Base-by-base conservation (phyloP, 768 basidiomycete species). In the Lepiota brunneoincarnata region DNA sequence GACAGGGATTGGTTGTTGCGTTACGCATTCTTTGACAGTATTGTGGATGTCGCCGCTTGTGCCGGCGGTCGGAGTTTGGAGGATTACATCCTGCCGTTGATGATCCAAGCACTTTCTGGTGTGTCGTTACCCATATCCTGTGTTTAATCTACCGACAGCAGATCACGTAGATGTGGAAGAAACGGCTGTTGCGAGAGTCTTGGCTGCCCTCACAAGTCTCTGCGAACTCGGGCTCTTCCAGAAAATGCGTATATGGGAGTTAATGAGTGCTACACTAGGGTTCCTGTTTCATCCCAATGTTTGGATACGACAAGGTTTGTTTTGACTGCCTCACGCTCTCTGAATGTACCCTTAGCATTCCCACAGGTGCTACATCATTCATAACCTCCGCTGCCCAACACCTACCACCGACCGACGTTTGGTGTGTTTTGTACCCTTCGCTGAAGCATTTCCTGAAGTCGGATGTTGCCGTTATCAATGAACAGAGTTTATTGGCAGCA, bases 351-450 rank as follows among this genome's bases (percentile, higher is more conserved):
- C 14, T 49, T 23, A 49, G 43, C 34, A n/a, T 17, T 11, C 6
- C 2, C 24, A 1, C 49, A 96, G 94, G 90, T 20, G 84, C 95
- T 15, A 86, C 84, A 11, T 86, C 91, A 0, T 94, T 99, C 66
- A 87, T 98, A 40, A 86, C 91, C 2, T 86, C 92, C 3, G 88
- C 92, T 7, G 87, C 89, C 2, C 84, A 86, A 39, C 87, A 90
- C 58, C 79, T 99, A 5, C 89, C 89, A 0, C 69, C 76, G 2
- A 93, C 92, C 49, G 97, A 99, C 64, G 86, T 93, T 18, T 98
- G 97, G 96, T 98, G 94, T 63, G 96, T 98, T 38, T 69, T 99
- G 7, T 98, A 98, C 61, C 96, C 97, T 0, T 91, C 89, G 0
- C 70, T 98, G 38, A 80, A 91, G 42, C 88, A 93, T 61, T 84